A percentile compares a stretch with the other conserved stretches of the same genome.
Conservation (phyloP, 257 asterid genomes). For the Nicotiana knightiana region DNA sequence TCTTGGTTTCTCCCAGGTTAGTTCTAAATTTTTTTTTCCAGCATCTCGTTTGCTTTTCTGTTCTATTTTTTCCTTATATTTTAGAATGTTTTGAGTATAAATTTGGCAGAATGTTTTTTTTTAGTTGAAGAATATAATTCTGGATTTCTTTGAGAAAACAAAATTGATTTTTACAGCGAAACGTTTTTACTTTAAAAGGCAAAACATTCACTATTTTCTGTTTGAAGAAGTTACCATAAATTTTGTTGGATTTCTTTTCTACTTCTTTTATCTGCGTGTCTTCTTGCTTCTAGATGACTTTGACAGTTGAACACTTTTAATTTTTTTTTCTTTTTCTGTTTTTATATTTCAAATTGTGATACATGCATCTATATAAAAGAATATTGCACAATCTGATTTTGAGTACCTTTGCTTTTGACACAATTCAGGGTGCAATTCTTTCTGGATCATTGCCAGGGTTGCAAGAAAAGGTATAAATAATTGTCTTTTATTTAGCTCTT, state of each 20-base stretch:
- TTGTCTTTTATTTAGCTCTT: neutral
- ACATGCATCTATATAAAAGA: neutral
- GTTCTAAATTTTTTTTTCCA: neutral
- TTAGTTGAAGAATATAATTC: neutral
- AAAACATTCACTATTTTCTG: neutral
- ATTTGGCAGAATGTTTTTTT: neutral
- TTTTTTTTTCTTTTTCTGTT: neutral
- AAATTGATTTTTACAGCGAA: neutral
- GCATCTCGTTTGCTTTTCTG: too few relatives aligned
- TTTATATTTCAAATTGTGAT: neutral
- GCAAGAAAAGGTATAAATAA: slow-evolving; percentile 44
- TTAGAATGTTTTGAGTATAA: neutral
- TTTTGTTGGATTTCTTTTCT: neutral
- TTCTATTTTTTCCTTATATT: neutral
- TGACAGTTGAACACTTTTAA: neutral
- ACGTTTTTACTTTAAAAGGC: neutral
- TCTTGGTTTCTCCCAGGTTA: slow-evolving; percentile 94
- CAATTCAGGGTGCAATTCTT: slow-evolving; percentile 77
- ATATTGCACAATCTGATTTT: neutral
- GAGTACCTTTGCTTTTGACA: neutral
- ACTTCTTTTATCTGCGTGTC: neutral
- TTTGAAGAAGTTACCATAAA: neutral
- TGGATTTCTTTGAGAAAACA: neutral
- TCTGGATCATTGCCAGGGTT: slow-evolving; percentile 80
- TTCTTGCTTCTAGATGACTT: neutral